Percentiles rank a stretch among this genome's conserved stretches.
Evolutionary conservation across 345 rosid genomes (phyloP).

Genomic region (Arabis hirsuta): DNA sequence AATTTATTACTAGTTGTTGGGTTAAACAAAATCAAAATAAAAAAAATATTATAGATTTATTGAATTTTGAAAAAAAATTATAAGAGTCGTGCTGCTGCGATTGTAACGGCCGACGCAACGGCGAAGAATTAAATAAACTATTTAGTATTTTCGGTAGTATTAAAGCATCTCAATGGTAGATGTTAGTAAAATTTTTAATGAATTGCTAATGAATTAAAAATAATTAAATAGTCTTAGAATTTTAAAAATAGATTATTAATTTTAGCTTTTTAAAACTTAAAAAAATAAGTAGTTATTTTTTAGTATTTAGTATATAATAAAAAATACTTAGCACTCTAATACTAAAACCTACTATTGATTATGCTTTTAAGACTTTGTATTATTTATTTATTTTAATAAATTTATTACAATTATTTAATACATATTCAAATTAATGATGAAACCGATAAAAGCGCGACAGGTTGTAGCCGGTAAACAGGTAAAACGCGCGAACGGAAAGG

Average conservation of each 20-base stretch:
- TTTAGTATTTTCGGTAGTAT: not conserved
- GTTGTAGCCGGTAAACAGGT: constrained; percentile 40
- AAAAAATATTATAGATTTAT: not conserved
- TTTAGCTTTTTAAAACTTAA: too few relatives aligned
- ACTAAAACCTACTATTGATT: too few relatives aligned
- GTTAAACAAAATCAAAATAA: not conserved
- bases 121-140: constrained; percentile 15
- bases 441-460: constrained; percentile 33
- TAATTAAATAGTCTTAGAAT: too few relatives aligned
- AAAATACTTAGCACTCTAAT: too few relatives aligned
- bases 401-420: not conserved
- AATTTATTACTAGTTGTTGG: not conserved
- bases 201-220: too few relatives aligned
- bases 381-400: not conserved
- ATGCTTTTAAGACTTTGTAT: too few relatives aligned
- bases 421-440: not conserved
- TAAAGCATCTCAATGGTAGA: too few relatives aligned
- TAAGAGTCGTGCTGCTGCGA: constrained; percentile 25
- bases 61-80: not conserved
- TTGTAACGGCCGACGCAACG: constrained; percentile 40
- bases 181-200: too few relatives aligned
- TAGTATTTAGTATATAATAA: too few relatives aligned
- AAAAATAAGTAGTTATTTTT: too few relatives aligned
- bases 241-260: too few relatives aligned
- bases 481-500: constrained; percentile 36